Percentiles rank a stretch among this genome's conserved stretches.
Conservation (phyloP, 108 stramenopile species). For the Chaetoceros muelleri region DNA sequence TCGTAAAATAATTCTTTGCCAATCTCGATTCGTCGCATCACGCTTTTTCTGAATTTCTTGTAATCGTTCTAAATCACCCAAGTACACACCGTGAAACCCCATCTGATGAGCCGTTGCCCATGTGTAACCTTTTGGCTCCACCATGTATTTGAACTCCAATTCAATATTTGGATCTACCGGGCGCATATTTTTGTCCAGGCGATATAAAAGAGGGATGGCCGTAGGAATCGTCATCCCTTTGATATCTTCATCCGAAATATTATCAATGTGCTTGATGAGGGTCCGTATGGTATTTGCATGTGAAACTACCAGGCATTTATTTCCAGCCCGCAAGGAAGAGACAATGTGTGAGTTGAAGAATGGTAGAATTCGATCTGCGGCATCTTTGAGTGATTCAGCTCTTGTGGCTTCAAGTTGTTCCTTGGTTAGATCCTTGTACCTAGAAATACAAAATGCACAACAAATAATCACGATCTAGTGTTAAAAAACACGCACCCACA, state of each 20-base stretch:
- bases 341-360: constrained; percentile 70
- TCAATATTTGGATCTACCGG: constrained; percentile 74
- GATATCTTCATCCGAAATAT: constrained; percentile 75
- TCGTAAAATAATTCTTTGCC: constrained; percentile 73
- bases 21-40: constrained; percentile 66
- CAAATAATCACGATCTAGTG: neutral
- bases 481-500: neutral
- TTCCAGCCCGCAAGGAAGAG: constrained; percentile 53
- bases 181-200: constrained; percentile 68
- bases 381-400: constrained; percentile 63
- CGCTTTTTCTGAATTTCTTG: constrained; percentile 76
- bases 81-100: constrained; percentile 74
- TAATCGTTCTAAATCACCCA: constrained; percentile 76
- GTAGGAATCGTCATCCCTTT: constrained; percentile 81
- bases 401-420: constrained; percentile 51
- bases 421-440: constrained; percentile 40
- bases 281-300: constrained; percentile 84
- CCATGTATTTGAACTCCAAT: constrained; percentile 66
- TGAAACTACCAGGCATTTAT: constrained; percentile 65
- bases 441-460: constrained; percentile 1
- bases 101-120: constrained; percentile 61
- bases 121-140: constrained; percentile 77
- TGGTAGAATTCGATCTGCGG: constrained; percentile 69
- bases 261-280: constrained; percentile 75
- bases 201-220: constrained; percentile 69